Conservation (phyloP, 2,329 filamentous ascomycete genomes). For the Tolypocladium sp. region DNA sequence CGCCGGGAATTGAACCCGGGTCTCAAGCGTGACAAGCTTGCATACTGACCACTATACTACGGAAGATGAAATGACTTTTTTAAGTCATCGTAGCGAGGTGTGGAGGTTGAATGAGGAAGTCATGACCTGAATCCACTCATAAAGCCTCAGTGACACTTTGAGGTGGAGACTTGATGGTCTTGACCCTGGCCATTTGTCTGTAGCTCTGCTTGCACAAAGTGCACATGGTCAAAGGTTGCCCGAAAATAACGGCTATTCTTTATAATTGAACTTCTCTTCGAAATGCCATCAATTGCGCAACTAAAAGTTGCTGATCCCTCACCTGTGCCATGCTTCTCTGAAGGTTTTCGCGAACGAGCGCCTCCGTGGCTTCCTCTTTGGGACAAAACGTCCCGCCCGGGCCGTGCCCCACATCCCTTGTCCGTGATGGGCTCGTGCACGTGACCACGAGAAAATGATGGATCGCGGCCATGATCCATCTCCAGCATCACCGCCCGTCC, state of each 20-base stretch:
- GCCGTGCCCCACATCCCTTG: not conserved
- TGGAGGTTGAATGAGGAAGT: not conserved
- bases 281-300: too few relatives aligned
- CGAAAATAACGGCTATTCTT: too few relatives aligned
- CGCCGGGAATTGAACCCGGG: slow-evolving; percentile 5
- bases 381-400: not conserved
- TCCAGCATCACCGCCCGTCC: not conserved
- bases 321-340: too few relatives aligned
- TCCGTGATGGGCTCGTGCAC: not conserved
- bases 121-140: not conserved
- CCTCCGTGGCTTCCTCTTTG: not conserved
- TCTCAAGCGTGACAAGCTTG: slow-evolving; percentile 5
- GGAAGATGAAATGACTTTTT: not conserved
- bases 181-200: too few relatives aligned
- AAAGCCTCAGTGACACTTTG: not conserved
- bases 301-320: too few relatives aligned
- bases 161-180: too few relatives aligned
- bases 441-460: not conserved
- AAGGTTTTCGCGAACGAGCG: not conserved
- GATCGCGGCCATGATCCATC: not conserved
- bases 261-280: too few relatives aligned
- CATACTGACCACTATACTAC: slow-evolving; percentile 5
- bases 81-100: slow-evolving; percentile 1
- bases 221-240: not conserved
- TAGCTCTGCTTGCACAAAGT: not conserved